These are phyloP conservation scores for Jaltomata sinuosa DNA, from an alignment of 257 asterid genomes.

Conservation along the genomic window DNA sequence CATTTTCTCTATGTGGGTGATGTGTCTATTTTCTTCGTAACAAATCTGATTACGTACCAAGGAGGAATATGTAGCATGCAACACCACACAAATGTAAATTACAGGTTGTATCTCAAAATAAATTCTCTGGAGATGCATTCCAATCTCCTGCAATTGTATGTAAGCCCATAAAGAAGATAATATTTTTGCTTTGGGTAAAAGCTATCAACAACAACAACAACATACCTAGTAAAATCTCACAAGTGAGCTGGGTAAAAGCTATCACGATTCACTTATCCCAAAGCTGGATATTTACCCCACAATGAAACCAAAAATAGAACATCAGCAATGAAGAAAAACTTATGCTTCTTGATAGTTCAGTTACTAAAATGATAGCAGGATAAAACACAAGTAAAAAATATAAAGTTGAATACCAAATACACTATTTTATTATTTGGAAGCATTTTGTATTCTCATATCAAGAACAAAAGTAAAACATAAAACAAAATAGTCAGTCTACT, in stretches of 20 bases:
- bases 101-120: not conserved
- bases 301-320: not conserved
- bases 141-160: too few species aligned
- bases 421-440: not conserved
- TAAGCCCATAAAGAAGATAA: too few species aligned
- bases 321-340: not conserved
- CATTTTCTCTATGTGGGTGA: constrained; percentile 56
- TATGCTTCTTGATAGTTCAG: not conserved
- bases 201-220: too few species aligned
- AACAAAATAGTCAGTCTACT: not conserved
- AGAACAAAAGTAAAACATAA: not conserved
- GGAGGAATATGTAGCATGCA: not conserved
- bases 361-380: not conserved
- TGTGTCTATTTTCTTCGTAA: too few species aligned
- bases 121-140: too few species aligned
- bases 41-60: not conserved
- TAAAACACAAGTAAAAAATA: too few species aligned
- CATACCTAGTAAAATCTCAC: too few species aligned
- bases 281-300: not conserved
- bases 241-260: too few species aligned
- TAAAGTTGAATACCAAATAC: not conserved
- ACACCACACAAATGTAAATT: not conserved
- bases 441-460: not conserved
- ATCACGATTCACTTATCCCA: not conserved
- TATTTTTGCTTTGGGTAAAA: too few species aligned